These are phyloP conservation scores for Urochloa ruziziensis DNA, from an alignment of 176 grass and related monocot genomes.

Conservation along the genomic window DNA sequence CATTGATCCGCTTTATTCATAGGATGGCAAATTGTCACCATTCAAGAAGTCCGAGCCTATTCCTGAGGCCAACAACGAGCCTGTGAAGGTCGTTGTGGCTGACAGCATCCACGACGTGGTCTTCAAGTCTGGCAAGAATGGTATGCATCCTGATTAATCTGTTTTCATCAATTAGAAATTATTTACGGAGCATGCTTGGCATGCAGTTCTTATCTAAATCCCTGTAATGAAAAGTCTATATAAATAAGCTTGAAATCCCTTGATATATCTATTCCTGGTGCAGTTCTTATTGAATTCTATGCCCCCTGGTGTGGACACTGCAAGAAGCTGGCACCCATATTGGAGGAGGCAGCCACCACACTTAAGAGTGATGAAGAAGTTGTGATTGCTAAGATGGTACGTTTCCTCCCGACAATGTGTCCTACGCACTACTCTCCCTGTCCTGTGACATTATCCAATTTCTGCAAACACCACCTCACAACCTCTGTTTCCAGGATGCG, in stretches of 20 bases:
- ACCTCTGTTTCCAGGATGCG: slow-evolving; percentile 52
- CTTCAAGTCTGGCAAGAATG: slow-evolving; percentile 90
- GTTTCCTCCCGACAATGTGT: not conserved
- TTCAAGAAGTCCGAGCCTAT: slow-evolving; percentile 89
- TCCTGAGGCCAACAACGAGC: slow-evolving; percentile 75
- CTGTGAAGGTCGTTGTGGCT: slow-evolving; percentile 84
- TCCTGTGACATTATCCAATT: not conserved
- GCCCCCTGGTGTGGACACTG: slow-evolving; percentile 98
- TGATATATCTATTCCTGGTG: not conserved
- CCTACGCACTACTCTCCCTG: not conserved
- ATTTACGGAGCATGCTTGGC: not conserved
- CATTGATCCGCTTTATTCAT: not conserved
- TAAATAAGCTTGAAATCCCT: not conserved
- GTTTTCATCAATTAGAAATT: not conserved
- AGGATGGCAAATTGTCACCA: slow-evolving; percentile 77
- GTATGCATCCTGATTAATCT: slow-evolving; percentile 24
- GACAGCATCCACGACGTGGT: slow-evolving; percentile 72
- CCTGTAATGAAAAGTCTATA: not conserved
- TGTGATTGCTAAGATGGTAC: slow-evolving; percentile 94
- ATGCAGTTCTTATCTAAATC: not conserved
- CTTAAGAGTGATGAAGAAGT: slow-evolving; percentile 78
- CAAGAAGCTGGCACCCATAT: slow-evolving; percentile 80
- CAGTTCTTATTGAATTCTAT: slow-evolving; percentile 95
- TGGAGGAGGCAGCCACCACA: slow-evolving; percentile 74
- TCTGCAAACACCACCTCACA: too few species aligned